Evolutionary conservation across 169 alveolate genomes (phyloP).

Genomic region (Amoebophrya sp.): DNA sequence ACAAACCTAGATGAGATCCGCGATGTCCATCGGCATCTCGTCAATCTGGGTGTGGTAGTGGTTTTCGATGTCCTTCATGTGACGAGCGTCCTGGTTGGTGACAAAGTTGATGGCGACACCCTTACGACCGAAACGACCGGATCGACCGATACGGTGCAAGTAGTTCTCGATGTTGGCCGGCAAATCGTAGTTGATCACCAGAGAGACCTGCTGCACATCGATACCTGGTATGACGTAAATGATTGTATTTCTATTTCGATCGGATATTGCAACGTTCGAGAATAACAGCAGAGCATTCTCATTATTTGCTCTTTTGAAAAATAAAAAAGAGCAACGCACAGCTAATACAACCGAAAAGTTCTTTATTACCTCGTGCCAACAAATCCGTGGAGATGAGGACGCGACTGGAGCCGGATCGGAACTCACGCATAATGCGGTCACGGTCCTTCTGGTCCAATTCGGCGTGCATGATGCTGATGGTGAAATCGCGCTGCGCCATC

Average conservation of each 20-base stretch:
- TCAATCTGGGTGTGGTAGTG: conserved; percentile 97
- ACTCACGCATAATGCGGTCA: conserved; percentile 94
- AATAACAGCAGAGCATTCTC: too few species aligned
- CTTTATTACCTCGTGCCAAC: conserved; percentile 87
- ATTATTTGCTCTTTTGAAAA: too few species aligned
- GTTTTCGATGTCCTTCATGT: conserved; percentile 88
- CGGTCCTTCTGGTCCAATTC: conserved; percentile 95
- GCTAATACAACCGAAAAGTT: too few species aligned
- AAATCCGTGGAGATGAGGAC: conserved; percentile 97
- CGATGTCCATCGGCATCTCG: conserved; percentile 96
- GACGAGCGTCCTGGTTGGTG: conserved; percentile 81
- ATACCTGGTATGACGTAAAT: conserved; percentile 56
- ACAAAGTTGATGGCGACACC: conserved; percentile 99
- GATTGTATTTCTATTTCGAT: too few species aligned
- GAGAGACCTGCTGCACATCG: conserved; percentile 95
- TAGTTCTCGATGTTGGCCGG: conserved; percentile 94
- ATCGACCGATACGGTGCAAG: conserved; percentile 98
- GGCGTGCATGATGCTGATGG: conserved; percentile 96
- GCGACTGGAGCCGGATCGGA: conserved; percentile 95
- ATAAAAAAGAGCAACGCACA: too few species aligned
- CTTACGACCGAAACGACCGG: conserved; percentile 99
- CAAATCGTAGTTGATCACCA: conserved; percentile 97
- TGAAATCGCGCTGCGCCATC: conserved; percentile 90
- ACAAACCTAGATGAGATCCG: conserved; percentile 54
- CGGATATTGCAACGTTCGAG: too few species aligned